A percentile compares a stretch with the other conserved stretches of the same genome.
These are phyloP conservation scores for Fusarium sp. DNA, from an alignment of 2,329 filamentous ascomycete species.

Conservation along the genomic window DNA sequence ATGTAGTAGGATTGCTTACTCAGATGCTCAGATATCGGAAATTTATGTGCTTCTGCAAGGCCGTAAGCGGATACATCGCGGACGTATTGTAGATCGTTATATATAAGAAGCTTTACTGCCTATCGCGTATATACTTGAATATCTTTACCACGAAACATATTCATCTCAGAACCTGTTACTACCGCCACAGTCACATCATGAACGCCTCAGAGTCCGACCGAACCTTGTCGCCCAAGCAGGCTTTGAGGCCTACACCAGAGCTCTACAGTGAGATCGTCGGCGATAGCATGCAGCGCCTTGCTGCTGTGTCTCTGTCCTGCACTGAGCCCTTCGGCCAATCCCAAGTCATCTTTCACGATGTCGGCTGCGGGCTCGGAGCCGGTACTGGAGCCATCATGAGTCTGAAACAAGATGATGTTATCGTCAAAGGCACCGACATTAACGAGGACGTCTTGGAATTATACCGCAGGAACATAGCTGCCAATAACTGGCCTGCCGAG, in stretches of 20 bases:
- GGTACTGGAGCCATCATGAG: background rate
- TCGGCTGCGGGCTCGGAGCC: slow-evolving; percentile 3
- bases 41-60: background rate
- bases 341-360: background rate
- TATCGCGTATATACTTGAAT: background rate
- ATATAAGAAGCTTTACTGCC: background rate
- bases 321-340: rapidly evolving
- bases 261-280: slow-evolving; percentile 2
- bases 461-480: background rate
- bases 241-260: slow-evolving; percentile 1
- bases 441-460: rapidly evolving
- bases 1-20: background rate
- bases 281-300: slow-evolving; percentile 1
- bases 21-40: background rate
- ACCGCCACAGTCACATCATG: background rate
- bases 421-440: slow-evolving; percentile 5
- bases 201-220: background rate
- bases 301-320: background rate
- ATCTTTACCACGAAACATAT: background rate
- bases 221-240: background rate
- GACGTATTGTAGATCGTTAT: rapidly evolving
- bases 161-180: background rate
- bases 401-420: rapidly evolving
- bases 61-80: background rate
- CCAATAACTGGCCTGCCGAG: background rate